phyloP scores from a whole-genome alignment of 2,329 filamentous ascomycete species.

The Huntiella bhutanensis region DNA sequence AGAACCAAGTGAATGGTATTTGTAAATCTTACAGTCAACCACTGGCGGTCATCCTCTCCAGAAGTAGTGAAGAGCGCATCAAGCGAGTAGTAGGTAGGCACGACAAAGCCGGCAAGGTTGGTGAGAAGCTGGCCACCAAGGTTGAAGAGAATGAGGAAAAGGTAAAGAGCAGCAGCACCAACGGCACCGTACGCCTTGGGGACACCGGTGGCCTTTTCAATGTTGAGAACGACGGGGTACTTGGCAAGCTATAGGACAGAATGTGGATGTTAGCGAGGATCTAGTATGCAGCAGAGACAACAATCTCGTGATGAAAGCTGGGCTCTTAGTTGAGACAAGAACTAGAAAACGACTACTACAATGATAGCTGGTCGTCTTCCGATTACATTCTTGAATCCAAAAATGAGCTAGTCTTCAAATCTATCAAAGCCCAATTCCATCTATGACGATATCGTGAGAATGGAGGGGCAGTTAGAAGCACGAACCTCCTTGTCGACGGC shows the following conservation, averaged over 20 bases:
- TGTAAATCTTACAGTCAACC: conserved; percentile 42
- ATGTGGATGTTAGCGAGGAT: neutral
- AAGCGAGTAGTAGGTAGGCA: conserved; percentile 73
- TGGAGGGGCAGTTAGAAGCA: neutral
- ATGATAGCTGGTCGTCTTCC: too few species aligned
- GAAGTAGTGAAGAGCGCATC: conserved; percentile 51
- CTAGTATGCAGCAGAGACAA: neutral
- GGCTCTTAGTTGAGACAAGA: too few species aligned
- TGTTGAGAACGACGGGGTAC: conserved; percentile 65
- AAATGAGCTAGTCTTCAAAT: too few species aligned
- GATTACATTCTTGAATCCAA: too few species aligned
- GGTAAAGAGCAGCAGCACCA: conserved; percentile 60
- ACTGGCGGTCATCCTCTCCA: conserved; percentile 68
- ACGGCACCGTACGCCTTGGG: conserved; percentile 75
- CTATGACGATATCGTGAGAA: neutral
- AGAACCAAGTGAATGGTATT: neutral
- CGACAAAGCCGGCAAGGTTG: conserved; percentile 67
- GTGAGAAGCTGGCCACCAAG: conserved; percentile 74
- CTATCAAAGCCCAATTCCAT: neutral
- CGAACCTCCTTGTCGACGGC: conserved; percentile 66
- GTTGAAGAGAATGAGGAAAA: conserved; percentile 86
- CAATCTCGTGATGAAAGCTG: too few species aligned
- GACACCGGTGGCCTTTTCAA: conserved; percentile 66
- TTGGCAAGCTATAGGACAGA: conserved; percentile 49
- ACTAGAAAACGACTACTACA: too few species aligned